phyloP scores from a whole-genome alignment of 2,329 filamentous ascomycete species.

The Curvularia spicifera region DNA sequence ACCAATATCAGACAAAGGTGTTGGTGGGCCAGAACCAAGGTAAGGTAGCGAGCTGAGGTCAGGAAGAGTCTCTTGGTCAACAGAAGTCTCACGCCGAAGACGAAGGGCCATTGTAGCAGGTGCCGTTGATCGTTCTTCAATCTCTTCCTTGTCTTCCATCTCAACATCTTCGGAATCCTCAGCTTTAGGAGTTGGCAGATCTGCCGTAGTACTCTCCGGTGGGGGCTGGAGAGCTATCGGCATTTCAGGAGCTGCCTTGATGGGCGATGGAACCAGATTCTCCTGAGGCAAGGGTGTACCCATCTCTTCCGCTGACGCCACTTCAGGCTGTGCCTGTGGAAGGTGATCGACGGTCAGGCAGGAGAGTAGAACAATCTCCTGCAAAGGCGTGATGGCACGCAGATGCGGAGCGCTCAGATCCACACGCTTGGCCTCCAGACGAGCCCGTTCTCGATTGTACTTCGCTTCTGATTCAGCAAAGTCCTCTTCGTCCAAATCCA shows the following conservation, averaged over 20 bases:
- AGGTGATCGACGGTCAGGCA: constrained; percentile 47
- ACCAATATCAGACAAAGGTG: constrained; percentile 53
- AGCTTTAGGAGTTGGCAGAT: constrained; percentile 45
- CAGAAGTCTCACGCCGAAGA: constrained; percentile 37
- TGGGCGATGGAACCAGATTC: constrained; percentile 10
- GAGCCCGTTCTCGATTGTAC: constrained; percentile 54
- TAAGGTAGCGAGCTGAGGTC: constrained; percentile 55
- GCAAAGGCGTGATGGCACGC: constrained; percentile 53
- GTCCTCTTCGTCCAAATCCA: constrained; percentile 55
- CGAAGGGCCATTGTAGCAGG: constrained; percentile 44
- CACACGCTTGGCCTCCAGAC: constrained; percentile 52
- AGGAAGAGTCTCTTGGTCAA: constrained; percentile 47
- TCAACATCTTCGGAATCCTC: constrained; percentile 45
- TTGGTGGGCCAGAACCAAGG: constrained; percentile 52
- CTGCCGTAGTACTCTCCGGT: constrained; percentile 28
- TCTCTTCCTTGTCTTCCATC: constrained; percentile 32
- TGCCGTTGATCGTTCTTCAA: constrained; percentile 34
- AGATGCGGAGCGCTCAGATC: constrained; percentile 53
- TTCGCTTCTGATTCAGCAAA: constrained; percentile 55
- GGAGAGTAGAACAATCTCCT: constrained; percentile 52
- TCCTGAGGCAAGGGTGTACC: constrained; percentile 26
- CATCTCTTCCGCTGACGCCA: constrained; percentile 25
- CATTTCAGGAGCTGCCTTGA: constrained; percentile 3
- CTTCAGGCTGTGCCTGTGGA: constrained; percentile 22
- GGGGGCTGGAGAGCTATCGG: constrained; percentile 20